Evolutionary conservation across 176 grass and related monocot species (phyloP), one percentile per base, ranked within the genome.

Genomic region (Lolium multiflorum): DNA sequence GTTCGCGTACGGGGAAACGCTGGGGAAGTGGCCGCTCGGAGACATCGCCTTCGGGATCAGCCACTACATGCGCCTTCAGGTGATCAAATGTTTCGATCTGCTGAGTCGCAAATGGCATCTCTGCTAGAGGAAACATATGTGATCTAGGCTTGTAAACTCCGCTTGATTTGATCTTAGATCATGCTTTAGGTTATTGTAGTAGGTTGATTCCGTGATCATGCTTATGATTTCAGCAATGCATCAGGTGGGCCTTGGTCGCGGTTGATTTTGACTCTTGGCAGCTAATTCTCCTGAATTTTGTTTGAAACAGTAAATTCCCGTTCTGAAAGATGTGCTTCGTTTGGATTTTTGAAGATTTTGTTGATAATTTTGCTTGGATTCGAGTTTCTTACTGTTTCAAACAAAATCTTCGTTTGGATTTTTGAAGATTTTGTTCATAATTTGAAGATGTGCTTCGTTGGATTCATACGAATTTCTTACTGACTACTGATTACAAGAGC

Each of bases 31-130:
- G 91, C 77, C 89, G 16, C 25, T 98, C 20, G 87, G 79, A 11
- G 95, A 95, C 72, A 85, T 98, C 72, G 81, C 89, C 13, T 95
- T 97, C 48, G 95, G 95, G 52, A 95, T 98, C 89, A 95, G 69
- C 57, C 88, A 89, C 67, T 87, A 81, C 77, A 94, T 92, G 90
- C 88, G 89, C 64, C 22, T 80, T 56, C 89, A 94, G 92, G 91
- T 90, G 75, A 81, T 17, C 54, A 24, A 72, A 22, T 72, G 69
- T 71, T 46, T 71, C 1, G 15, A 3, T 59, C 11, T 50, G 24
- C 26, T 88, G 3, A 70, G 66, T 54, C n/a, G 16, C 31, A 44
- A 31, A 9, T 47, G 20, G n/a, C 70, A 14, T 48, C 48, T 74
- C n/a, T 74, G 71, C 71, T 9, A 9, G 22, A 28, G 15, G n/a